These are phyloP conservation scores for Penicillium pancosmium DNA, from an alignment of 495 filamentous ascomycete genomes.

Conservation along the genomic window DNA sequence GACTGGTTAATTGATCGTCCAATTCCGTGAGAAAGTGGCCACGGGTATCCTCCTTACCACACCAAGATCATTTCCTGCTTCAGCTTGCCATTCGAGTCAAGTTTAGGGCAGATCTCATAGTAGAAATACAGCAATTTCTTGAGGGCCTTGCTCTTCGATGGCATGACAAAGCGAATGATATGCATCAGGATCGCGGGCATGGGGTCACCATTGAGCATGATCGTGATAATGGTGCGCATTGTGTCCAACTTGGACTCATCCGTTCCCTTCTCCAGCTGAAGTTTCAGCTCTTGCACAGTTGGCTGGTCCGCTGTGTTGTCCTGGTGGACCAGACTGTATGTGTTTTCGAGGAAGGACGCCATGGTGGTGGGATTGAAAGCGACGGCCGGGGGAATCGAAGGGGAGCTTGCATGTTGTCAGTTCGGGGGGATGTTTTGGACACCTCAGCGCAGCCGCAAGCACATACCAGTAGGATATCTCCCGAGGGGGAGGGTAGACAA, in stretches of 20 bases:
- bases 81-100: slow-evolving; percentile 85
- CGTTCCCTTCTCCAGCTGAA: slow-evolving; percentile 94
- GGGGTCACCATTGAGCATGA: slow-evolving; percentile 98
- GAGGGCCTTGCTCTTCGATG: slow-evolving; percentile 90
- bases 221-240: slow-evolving; percentile 94
- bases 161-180: slow-evolving; percentile 99
- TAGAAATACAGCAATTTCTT: slow-evolving; percentile 99
- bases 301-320: slow-evolving; percentile 95
- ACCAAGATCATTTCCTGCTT: slow-evolving; percentile 99
- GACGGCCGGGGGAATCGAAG: slow-evolving; percentile 26
- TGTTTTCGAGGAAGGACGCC: slow-evolving; percentile 90
- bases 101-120: slow-evolving; percentile 98
- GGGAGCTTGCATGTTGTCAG: slow-evolving; percentile 45
- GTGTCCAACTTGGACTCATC: slow-evolving; percentile 98
- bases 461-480: slow-evolving; percentile 34
- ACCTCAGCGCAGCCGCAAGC: slow-evolving; percentile 26
- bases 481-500: slow-evolving; percentile 16
- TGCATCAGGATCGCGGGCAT: slow-evolving; percentile 97
- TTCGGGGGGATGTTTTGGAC: slow-evolving; percentile 42
- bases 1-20: slow-evolving; percentile 22
- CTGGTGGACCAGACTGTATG: slow-evolving; percentile 93
- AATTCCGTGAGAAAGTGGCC: neutral
- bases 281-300: slow-evolving; percentile 84
- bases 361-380: slow-evolving; percentile 59
- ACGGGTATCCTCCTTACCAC: slow-evolving; percentile 65